Base-by-base conservation (phyloP, 2,329 filamentous ascomycete species). In the Juglanconis oblonga region DNA sequence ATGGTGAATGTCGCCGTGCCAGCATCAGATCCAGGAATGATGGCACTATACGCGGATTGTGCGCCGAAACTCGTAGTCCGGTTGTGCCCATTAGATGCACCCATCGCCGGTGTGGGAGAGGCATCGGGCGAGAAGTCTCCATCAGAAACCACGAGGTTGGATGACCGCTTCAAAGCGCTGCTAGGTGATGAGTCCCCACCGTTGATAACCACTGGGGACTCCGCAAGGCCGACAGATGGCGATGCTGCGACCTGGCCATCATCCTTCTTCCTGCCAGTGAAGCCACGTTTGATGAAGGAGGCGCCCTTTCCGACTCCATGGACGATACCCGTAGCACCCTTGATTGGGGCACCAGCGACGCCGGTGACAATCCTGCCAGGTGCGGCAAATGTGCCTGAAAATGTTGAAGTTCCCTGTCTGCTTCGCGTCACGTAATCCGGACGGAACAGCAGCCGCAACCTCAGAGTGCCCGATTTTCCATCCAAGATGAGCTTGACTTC, bases 391-490 rank as follows among this genome's bases (percentile, higher is more conserved):
- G 92, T 96, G 36, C 93, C 93, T 0, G 89, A 88, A 78, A 99
- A 97, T 1, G 94, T 97, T 0, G 92, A 92, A 0, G 92, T 95
- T 55, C 95, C 95, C 74, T 97, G 91, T 52, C 92, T 85, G 11
- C 90, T 85, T 58, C 95, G 87, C 13, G 89, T 90, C 62, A 99
- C 89, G 70, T 98, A 99, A 71, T 92, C 88, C 11, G 95, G 92
- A 63, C 92, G 92, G 86, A 99, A 99, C 31, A 98, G 79, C 71
- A 99, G 83, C 66, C 91, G 90, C 63, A 99, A 74, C 52, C 91
- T 86, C 53, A 99, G 80, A 2, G 84, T 85, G 35, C 95, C 95
- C 3, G 91, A 96, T 75, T 97, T 96, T 35, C 95, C 95, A 69
- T 97, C 91, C 2, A 99, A 81, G 1, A 83, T 77, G 35, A 96